Conservation (phyloP, 108 stramenopile genomes). For the Nitzschia sp. region DNA sequence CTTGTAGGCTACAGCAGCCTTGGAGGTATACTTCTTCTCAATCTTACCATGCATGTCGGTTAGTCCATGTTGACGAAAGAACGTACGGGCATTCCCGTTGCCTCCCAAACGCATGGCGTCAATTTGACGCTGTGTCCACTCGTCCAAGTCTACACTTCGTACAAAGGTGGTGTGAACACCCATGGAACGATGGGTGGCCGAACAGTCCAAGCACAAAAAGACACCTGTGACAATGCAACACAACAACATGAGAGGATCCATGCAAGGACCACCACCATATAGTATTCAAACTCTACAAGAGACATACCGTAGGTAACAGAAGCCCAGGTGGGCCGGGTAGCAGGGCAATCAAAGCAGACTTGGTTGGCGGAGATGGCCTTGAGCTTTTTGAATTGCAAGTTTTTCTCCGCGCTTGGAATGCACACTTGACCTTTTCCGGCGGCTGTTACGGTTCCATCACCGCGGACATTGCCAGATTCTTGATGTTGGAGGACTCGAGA, state of each 20-base stretch:
- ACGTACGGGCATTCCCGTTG: constrained; percentile 79
- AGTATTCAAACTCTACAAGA: no score
- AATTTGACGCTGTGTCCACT: constrained; percentile 92
- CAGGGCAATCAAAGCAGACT: constrained; percentile 93
- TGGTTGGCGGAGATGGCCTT: constrained; percentile 74
- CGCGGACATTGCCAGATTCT: constrained; percentile 69
- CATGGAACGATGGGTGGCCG: constrained; percentile 86
- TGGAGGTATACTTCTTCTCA: constrained; percentile 85
- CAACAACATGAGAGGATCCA: not conserved
- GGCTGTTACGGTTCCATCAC: constrained; percentile 86
- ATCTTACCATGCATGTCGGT: constrained; percentile 78
- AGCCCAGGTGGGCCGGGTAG: constrained; percentile 90
- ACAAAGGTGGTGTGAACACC: constrained; percentile 92
- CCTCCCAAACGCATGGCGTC: constrained; percentile 91
- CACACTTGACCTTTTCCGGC: constrained; percentile 82
- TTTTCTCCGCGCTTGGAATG: constrained; percentile 76
- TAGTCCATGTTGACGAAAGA: constrained; percentile 82
- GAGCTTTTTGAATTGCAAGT: constrained; percentile 85
- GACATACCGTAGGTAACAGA: constrained; percentile 84
- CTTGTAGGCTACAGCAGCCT: constrained; percentile 74
- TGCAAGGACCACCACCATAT: not conserved
- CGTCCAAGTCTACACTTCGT: constrained; percentile 85
- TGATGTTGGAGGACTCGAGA: constrained; percentile 14
- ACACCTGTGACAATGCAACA: constrained; percentile 46
- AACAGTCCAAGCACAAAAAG: constrained; percentile 92